Evolutionary conservation across 495 filamentous ascomycete genomes (phyloP), one percentile per base, ranked within the genome.

Genomic region (Penicillium diatomitis): DNA sequence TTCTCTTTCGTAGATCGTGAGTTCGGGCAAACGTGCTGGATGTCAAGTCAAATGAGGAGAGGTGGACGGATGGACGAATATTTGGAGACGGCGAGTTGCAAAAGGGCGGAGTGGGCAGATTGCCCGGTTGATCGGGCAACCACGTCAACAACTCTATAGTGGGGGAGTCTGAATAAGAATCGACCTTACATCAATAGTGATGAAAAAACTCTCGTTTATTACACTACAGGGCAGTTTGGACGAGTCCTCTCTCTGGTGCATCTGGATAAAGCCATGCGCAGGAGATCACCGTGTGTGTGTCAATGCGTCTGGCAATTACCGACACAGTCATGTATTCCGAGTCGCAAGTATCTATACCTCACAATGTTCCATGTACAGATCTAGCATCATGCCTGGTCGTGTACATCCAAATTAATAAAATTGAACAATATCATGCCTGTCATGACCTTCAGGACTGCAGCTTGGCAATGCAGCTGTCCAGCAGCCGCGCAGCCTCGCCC

Each of bases 391-490:
- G 20, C 20, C 20, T 20, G 20, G 20, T 20, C 20, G 20, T 20
- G 20, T 20, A 20, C 20, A 20, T 20, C 20, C 20, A 20, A 20
- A 20, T 20, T 20, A 20, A 2, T 20, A 20, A 20, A 20, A 2
- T 2, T 20, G 20, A 20, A 20, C 20, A 20, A 20, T 20, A 20
- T 7, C 41, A 7, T 12, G n/a, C 31, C n/a, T 12, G 6, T 32
- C 30, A 0, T 11, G 20, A 20, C 20, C 38, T 42, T 41, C 44
- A 60, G 8, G 54, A 60, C 38, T 54, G 52, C 50, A 84, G 53
- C 70, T 84, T 82, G 7, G 72, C 66, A 47, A 94, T 84, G 62
- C 88, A 95, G 60, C 89, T 91, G 44, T 75, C 77, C 60, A 98
- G 66, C 55, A 96, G 67, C 38, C 78, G 82, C 42, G 83, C 83